A percentile compares a stretch with the other conserved stretches of the same genome.
Evolutionary conservation across 1,139 yeast genomes (phyloP).

Genomic region (Pichia sp.): DNA sequence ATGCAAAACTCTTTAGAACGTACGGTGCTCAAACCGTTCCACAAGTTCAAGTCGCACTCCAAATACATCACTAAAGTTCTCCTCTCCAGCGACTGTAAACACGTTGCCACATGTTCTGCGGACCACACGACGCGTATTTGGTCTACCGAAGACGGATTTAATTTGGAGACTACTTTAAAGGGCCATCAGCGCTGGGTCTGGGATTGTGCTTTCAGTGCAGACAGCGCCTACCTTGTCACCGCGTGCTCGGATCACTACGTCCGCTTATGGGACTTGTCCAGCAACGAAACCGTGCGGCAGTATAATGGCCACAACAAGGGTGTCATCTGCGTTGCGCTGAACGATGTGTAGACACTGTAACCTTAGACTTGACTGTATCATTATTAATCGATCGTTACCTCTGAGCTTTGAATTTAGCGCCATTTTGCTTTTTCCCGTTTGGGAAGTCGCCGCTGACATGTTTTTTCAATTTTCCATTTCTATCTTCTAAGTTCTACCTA

Average conservation of each 20-base stretch:
- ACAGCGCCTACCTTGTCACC: slow-evolving; percentile 91
- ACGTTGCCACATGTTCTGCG: slow-evolving; percentile 94
- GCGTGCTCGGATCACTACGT: slow-evolving; percentile 97
- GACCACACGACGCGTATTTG: slow-evolving; percentile 95
- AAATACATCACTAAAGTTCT: slow-evolving; percentile 87
- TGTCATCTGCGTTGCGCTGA: slow-evolving; percentile 91
- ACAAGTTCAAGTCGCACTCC: slow-evolving; percentile 83
- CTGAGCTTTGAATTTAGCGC: too few relatives aligned
- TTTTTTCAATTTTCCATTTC: too few relatives aligned
- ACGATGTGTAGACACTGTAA: slow-evolving; percentile 68
- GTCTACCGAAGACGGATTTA: slow-evolving; percentile 81
- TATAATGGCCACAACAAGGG: slow-evolving; percentile 95
- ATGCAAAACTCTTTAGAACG: slow-evolving; percentile 81
- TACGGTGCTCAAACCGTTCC: slow-evolving; percentile 77
- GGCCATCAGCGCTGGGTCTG: slow-evolving; percentile 99
- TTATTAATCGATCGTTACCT: too few relatives aligned
- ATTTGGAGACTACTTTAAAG: slow-evolving; percentile 76
- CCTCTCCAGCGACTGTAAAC: slow-evolving; percentile 87
- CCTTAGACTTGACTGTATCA: too few relatives aligned
- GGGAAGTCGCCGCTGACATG: too few relatives aligned
- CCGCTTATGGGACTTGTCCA: slow-evolving; percentile 94
- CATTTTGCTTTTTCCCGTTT: too few relatives aligned
- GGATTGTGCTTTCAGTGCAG: slow-evolving; percentile 99
- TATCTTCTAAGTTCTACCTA: too few relatives aligned
- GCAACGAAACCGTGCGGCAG: slow-evolving; percentile 92